These are phyloP conservation scores for Gorgonomyces haynaldii DNA, from an alignment of 192 early-diverging fungal species.

Conservation along the genomic window DNA sequence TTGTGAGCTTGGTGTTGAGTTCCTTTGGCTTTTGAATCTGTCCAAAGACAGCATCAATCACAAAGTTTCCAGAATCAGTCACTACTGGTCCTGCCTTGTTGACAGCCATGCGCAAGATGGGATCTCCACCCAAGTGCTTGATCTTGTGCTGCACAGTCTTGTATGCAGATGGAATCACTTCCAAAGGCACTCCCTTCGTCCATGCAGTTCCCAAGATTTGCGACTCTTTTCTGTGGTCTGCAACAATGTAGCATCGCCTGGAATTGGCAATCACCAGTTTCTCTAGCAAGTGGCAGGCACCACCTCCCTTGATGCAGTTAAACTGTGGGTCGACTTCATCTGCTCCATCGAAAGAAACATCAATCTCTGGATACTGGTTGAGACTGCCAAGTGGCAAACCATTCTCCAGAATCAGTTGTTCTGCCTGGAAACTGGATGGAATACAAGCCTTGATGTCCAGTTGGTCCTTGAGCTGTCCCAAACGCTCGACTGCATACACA, in stretches of 20 bases:
- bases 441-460: constrained; percentile 64
- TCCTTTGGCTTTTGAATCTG: constrained; percentile 51
- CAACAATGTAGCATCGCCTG: constrained; percentile 75
- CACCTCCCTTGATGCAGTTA: constrained; percentile 91
- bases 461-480: constrained; percentile 51
- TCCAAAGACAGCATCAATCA: constrained; percentile 78
- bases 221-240: constrained; percentile 82
- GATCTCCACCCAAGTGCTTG: constrained; percentile 27
- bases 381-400: constrained; percentile 72
- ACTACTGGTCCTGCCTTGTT: constrained; percentile 87
- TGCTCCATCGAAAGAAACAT: constrained; percentile 90
- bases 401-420: constrained; percentile 67
- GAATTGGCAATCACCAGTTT: constrained; percentile 81
- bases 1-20: constrained; percentile 46
- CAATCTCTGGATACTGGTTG: constrained; percentile 55
- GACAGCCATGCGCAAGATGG: constrained; percentile 70
- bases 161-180: constrained; percentile 79
- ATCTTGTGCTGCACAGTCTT: constrained; percentile 41
- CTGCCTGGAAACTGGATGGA: constrained; percentile 88
- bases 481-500: constrained; percentile 73
- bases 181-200: constrained; percentile 81
- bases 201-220: constrained; percentile 64
- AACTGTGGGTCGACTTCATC: constrained; percentile 66
- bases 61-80: constrained; percentile 88
- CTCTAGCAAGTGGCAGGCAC: constrained; percentile 86